Conservation (phyloP, 2,329 filamentous ascomycete species). For the Fusarium clavum region DNA sequence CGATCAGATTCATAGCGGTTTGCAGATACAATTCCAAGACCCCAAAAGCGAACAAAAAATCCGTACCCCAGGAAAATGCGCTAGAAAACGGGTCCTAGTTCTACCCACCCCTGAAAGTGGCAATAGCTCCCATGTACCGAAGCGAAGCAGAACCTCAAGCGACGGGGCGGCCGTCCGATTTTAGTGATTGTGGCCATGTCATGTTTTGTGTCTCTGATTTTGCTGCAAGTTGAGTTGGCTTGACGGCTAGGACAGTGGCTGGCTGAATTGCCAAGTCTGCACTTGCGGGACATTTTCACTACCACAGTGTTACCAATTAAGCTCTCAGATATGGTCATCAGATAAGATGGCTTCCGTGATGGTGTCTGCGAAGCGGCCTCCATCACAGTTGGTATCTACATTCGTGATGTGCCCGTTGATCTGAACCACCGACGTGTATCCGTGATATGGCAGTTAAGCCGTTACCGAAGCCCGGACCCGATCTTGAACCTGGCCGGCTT, state of each 20-base stretch:
- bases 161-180: constrained; percentile 35
- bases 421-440: constrained; percentile 8
- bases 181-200: constrained; percentile 7
- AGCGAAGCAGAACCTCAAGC: not conserved
- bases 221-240: constrained; percentile 14
- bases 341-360: constrained; percentile 23
- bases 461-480: constrained; percentile 26
- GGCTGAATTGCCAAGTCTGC: constrained; percentile 28
- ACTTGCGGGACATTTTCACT: constrained; percentile 11
- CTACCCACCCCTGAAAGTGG: constrained; percentile 36
- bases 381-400: not conserved
- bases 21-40: not conserved
- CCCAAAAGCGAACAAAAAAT: constrained; percentile 20
- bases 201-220: not conserved
- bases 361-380: not conserved
- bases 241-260: constrained; percentile 19
- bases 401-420: not conserved
- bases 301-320: not conserved
- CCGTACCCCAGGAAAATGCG: constrained; percentile 36
- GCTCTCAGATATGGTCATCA: constrained; percentile 15
- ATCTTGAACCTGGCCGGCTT: constrained; percentile 6
- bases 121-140: constrained; percentile 26
- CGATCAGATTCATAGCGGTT: not conserved
- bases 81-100: constrained; percentile 41
- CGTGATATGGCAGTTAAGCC: not conserved